A percentile compares a stretch with the other conserved stretches of the same genome.
phyloP scores from a whole-genome alignment of 306 rosid genomes.

The Cyamopsis tetragonoloba region DNA sequence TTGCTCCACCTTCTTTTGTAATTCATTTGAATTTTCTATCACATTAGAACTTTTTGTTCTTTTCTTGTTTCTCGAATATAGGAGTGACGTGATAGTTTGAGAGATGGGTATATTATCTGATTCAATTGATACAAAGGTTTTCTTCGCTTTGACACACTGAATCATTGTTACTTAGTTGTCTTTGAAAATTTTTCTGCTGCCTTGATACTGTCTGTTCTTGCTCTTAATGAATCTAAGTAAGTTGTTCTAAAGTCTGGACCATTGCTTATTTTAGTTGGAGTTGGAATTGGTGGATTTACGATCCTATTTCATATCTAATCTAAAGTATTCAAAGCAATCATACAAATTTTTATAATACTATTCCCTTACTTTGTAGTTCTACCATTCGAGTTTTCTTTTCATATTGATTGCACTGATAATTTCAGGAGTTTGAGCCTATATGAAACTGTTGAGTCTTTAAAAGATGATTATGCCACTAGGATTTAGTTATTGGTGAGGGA shows the following conservation, averaged over 20 bases:
- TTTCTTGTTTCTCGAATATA: not conserved
- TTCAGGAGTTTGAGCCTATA: not conserved
- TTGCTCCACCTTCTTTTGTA: not conserved
- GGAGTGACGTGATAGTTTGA: not conserved
- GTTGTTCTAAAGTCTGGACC: not conserved
- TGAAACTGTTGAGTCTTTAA: too few species aligned
- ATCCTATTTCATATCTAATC: not conserved
- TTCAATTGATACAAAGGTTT: not conserved
- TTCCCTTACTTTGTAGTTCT: not conserved
- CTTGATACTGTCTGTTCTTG: not conserved
- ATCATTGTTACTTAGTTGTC: not conserved
- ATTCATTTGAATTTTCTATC: not conserved
- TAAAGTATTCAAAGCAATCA: not conserved
- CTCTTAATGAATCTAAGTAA: not conserved
- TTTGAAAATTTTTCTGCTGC: not conserved
- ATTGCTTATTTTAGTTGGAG: not conserved
- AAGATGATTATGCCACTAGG: too few species aligned
- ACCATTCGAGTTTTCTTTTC: not conserved
- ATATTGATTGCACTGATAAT: not conserved
- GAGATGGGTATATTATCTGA: conserved; percentile 6
- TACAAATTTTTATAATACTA: not conserved
- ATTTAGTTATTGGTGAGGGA: too few species aligned
- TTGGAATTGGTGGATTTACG: not conserved
- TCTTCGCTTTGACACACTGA: not conserved
- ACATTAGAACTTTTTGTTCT: not conserved